Conservation (phyloP, 1,284 basidiomycete species). For the Omphalotus olearius region DNA sequence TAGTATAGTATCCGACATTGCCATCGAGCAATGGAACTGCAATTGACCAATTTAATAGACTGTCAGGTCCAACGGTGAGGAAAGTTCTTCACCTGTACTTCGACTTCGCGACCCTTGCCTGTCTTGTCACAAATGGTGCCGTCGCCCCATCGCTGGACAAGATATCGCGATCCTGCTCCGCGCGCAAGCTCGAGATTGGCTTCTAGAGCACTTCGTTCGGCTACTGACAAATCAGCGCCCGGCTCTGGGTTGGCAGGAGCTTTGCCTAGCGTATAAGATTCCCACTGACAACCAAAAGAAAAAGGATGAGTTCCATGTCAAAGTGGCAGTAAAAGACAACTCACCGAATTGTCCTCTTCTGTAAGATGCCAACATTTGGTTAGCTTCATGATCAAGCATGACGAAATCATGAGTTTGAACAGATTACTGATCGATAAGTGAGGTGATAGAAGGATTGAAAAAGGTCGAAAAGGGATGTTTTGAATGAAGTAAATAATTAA, state of each 20-base stretch:
- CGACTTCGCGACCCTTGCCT: conserved; percentile 77
- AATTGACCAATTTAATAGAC: conserved; percentile 9
- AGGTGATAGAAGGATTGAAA: conserved; percentile 14
- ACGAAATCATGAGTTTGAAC: neutral
- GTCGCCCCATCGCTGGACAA: conserved; percentile 87
- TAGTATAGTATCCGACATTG: conserved; percentile 79
- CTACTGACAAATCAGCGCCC: conserved; percentile 62
- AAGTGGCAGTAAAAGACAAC: conserved; percentile 18
- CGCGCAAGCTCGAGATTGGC: conserved; percentile 72
- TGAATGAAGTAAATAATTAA: neutral
- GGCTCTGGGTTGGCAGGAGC: conserved; percentile 57
- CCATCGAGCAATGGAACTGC: conserved; percentile 94
- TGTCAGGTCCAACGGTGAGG: conserved; percentile 17
- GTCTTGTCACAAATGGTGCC: conserved; percentile 93
- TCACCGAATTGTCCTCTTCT: conserved; percentile 76
- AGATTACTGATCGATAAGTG: neutral
- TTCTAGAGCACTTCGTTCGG: conserved; percentile 58
- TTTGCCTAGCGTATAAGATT: conserved; percentile 75
- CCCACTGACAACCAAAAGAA: conserved; percentile 48
- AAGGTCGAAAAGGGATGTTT: conserved; percentile 15
- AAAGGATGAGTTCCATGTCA: conserved; percentile 17
- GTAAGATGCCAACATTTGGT: conserved; percentile 8
- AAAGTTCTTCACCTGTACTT: conserved; percentile 70
- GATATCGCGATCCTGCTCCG: conserved; percentile 79
- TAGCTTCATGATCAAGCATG: neutral